Evolutionary conservation across 768 basidiomycete species (phyloP), one percentile per base, ranked within the genome.

Genomic region (Lentinula detonsa): DNA sequence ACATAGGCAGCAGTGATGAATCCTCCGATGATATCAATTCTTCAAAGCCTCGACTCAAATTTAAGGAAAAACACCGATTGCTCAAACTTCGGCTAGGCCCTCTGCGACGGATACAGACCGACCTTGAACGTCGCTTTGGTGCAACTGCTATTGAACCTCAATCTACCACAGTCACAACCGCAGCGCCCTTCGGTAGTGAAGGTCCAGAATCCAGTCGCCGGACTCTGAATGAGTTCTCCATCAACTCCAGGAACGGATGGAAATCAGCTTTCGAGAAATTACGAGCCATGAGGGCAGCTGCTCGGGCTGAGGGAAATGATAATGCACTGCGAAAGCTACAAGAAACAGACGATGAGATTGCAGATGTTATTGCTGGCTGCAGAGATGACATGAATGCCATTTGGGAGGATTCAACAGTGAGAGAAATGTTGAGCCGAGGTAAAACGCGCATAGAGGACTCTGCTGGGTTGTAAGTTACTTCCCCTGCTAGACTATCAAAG

Each of bases 201-300:
- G 58, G 62, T 18, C 61, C 63, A 4, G 56, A 63, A 18, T 63
- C 65, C 13, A 65, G 67, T 42, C 67, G 71, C 43, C 65, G 73
- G 33, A 70, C 69, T 3, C 66, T 72, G 9, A 75, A 75, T 61
- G 86, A 88, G 63, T 85, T 87, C 62, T 81, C 79, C 3, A 78
- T 88, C 61, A 78, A 84, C 62, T 86, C 85, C 0, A 80, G 74
- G 10, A 85, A 86, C 50, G 86, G 86, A 5, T 88, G 86, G 86
- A 87, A 83, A 66, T 76, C 81, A 0, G 85, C 81, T 0, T 71
- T 88, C n/a, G 81, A 81, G 37, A 81, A 79, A 62, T 77, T 87
- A 61, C 77, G 82, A 16, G 74, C 70, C 6, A 64, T 71, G 43
- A 75, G 79, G 33, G 66, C 70, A 23, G n/a, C 65, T 52, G 62